Evolutionary conservation across 2,329 filamentous ascomycete genomes (phyloP), one percentile per base, ranked within the genome.

Genomic region (Keithomyces neogunnii): DNA sequence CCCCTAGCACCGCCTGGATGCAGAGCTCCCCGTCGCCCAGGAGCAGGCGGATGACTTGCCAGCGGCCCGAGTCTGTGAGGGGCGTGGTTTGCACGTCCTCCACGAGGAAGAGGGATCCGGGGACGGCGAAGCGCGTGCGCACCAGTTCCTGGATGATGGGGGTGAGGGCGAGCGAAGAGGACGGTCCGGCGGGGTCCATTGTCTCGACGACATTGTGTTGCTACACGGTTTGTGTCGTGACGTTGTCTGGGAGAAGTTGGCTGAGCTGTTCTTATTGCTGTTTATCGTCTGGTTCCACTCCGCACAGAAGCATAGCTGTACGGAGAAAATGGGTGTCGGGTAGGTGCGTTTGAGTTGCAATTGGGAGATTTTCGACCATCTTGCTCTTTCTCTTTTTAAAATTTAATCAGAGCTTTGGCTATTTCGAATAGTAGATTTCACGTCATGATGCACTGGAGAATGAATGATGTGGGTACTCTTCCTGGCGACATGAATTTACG

Each of bases 21-120:
- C 74, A 80, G 3, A 79, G 60, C 57, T 74, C 67, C 1, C 77
- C 76, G 55, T 81, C 78, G 38, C 77, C 73, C 0, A 81, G 69
- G 0, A 80, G 50, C 9, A 81, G 56, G 2, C 76, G 68, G 1
- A 79, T 58, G 2, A 68, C 65, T 33, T 75, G 72, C 68, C 73
- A 73, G 60, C 66, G 59, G 13, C 58, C 63, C 2, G 60, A 64
- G 5, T 55, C 50, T 1, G 71, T 66, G 0, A 73, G 62, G 1
- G 69, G 60, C 1, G 68, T 54, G 13, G 57, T 49, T 10, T 75
- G 67, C n/a, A 77, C 52, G 45, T 64, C 67, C 52, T 77, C 74
- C 38, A 81, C 73, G 0, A 80, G 66, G 36, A 81, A 74, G 47
- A 80, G 56, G 2, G 76, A 75, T 3, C 70, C 70, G 0, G 73